These are phyloP conservation scores for Podila verticillata DNA, from an alignment of 192 early-diverging fungal species.

Conservation along the genomic window DNA sequence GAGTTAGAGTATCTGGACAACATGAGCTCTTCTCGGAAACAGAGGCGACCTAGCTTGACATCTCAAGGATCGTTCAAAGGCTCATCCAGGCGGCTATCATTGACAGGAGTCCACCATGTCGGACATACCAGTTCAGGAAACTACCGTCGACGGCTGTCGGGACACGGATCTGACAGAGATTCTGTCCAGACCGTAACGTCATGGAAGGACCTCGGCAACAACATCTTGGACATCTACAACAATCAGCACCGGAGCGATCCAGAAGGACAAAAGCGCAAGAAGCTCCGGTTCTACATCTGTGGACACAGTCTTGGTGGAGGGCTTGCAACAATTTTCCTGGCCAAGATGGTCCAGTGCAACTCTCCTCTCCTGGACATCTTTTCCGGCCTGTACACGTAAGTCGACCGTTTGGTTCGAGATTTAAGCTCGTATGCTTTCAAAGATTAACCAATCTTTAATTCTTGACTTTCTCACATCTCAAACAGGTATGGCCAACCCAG, in stretches of 20 bases:
- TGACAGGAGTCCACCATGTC: slow-evolving; percentile 7
- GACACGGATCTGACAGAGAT: slow-evolving; percentile 21
- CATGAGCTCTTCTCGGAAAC: not conserved
- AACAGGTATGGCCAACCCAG: slow-evolving; percentile 57
- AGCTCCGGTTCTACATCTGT: slow-evolving; percentile 58
- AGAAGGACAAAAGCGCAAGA: slow-evolving; percentile 45
- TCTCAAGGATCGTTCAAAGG: slow-evolving; percentile 7
- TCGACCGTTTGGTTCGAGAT: not conserved
- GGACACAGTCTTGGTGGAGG: slow-evolving; percentile 64
- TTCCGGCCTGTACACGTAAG: slow-evolving; percentile 61
- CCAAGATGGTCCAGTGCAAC: slow-evolving; percentile 62
- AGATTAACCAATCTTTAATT: too few species aligned
- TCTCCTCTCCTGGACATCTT: slow-evolving; percentile 59
- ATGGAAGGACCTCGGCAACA: slow-evolving; percentile 40
- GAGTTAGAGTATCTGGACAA: slow-evolving; percentile 12
- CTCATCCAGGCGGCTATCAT: slow-evolving; percentile 11
- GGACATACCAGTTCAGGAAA: slow-evolving; percentile 8
- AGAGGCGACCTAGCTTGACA: slow-evolving; percentile 6
- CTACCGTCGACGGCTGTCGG: slow-evolving; percentile 22
- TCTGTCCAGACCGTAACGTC: slow-evolving; percentile 18
- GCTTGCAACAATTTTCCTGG: slow-evolving; percentile 60
- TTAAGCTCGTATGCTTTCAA: too few species aligned
- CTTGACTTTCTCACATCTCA: not conserved
- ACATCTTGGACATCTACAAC: slow-evolving; percentile 49
- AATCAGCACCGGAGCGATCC: slow-evolving; percentile 32